Evolutionary conservation across 129 eudicot species (phyloP), one percentile per base, ranked within the genome.

Genomic region (Calendula officinalis): DNA sequence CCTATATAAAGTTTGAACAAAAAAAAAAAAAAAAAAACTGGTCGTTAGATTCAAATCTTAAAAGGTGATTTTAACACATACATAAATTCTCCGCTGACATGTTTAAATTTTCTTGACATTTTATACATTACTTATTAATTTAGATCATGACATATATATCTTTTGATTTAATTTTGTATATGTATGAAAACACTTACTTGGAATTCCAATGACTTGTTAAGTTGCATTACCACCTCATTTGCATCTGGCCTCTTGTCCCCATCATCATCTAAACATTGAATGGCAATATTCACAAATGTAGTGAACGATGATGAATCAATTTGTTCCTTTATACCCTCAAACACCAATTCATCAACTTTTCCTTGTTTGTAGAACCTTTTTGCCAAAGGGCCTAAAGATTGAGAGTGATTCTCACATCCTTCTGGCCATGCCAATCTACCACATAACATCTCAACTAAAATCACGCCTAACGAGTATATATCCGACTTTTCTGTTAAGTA

Each of bases 401-500:
- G 37, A 39, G 35, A n/a, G 2, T 36, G 40, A 4, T 14, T 39
- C 40, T 54, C 60, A 32, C 33, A 7, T 11, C 33, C 10, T 1
- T 32, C 37, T 3, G 10, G 3, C 11, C 8, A 13, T 5, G 33
- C 44, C 9, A 42, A 59, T 59, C n/a, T 39, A 35, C 65, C 65
- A 13, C 65, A 60, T 35, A 60, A 8, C 4, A 60, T 40, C 49
- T 60, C 65, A 60, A 60, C 9, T 9, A 60, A 60, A 8, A 40
- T 14, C 5, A 60, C 32, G 4, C 65, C 30, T 22, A 22, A 22
- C 2, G 30, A 22, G 30, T 22, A 22, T 22, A 22, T 22, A 22
- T 22, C 30, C 30, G 30, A 22, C 30, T 22, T 22, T 22, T 22
- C 30, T 0, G 30, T 22, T 22, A 22, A 22, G 30, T 22, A 22